Conservation (phyloP, 2,329 filamentous ascomycete genomes). For the Apiospora pterosperma region DNA sequence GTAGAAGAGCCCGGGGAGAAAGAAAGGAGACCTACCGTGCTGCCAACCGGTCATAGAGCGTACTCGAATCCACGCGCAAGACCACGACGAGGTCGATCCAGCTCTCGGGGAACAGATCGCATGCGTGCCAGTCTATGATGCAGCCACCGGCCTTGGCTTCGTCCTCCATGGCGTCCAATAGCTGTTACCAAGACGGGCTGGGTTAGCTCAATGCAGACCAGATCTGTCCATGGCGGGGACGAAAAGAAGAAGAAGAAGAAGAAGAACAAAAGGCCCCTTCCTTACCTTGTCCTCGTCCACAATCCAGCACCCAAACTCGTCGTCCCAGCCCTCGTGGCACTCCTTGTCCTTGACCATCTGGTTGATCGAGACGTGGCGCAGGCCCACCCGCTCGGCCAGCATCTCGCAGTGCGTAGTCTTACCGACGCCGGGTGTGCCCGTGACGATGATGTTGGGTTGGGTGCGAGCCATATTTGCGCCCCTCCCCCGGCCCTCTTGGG, state of each 20-base stretch:
- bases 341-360: conserved; percentile 84
- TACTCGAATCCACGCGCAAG: conserved; percentile 72
- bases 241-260: conserved; percentile 7
- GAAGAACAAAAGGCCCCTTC: conserved; percentile 4
- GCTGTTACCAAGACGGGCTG: conserved; percentile 42
- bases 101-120: conserved; percentile 87
- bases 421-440: conserved; percentile 91
- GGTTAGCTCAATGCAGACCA: conserved; percentile 9
- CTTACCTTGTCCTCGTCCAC: conserved; percentile 93
- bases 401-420: conserved; percentile 91
- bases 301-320: conserved; percentile 82
- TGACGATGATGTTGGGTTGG: conserved; percentile 87
- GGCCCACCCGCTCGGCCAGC: conserved; percentile 69
- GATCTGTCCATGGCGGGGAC: not conserved
- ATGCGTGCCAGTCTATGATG: conserved; percentile 97
- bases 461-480: conserved; percentile 37
- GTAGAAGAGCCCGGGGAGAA: not conserved
- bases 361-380: conserved; percentile 86
- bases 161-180: conserved; percentile 86
- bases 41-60: conserved; percentile 80
- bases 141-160: conserved; percentile 75
- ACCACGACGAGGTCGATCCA: conserved; percentile 97
- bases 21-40: conserved; percentile 51
- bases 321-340: conserved; percentile 85
- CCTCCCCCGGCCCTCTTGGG: not conserved